phyloP scores from a whole-genome alignment of 805 yeast genomes.

The Scheffersomyces coipomensis region DNA sequence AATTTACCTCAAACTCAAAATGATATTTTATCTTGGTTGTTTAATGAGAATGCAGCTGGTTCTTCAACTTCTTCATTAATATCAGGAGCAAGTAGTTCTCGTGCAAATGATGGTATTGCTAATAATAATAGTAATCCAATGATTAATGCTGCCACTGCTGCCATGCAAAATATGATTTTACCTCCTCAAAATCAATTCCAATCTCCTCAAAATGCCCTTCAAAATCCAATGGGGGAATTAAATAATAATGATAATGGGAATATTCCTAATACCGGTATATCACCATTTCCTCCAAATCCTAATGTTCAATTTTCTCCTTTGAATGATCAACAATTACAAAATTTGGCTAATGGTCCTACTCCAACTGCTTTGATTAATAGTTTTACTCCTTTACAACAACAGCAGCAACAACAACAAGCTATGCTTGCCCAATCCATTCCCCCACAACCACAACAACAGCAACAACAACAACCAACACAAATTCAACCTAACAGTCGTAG shows the following conservation, averaged over 20 bases:
- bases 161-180: too few species aligned
- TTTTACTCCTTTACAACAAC: neutral
- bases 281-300: neutral
- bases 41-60: conserved; percentile 21
- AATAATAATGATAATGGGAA: neutral
- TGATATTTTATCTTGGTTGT: conserved; percentile 41
- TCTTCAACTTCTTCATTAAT: conserved; percentile 12
- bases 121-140: neutral
- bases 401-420: conserved; percentile 1
- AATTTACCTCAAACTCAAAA: conserved; percentile 27
- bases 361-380: neutral
- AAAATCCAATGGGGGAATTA: neutral
- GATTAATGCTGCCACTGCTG: conserved; percentile 1
- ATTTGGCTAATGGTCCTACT: neutral
- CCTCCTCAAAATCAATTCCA: neutral
- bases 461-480: conserved; percentile 2
- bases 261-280: neutral
- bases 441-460: conserved; percentile 3
- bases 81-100: neutral
- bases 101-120: neutral
- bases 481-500: neutral
- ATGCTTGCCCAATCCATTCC: neutral
- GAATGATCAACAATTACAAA: conserved; percentile 1
- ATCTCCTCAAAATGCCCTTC: neutral
- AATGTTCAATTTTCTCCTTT: neutral